phyloP scores from a whole-genome alignment of 257 asterid genomes.

The Solanum clarkiae region DNA sequence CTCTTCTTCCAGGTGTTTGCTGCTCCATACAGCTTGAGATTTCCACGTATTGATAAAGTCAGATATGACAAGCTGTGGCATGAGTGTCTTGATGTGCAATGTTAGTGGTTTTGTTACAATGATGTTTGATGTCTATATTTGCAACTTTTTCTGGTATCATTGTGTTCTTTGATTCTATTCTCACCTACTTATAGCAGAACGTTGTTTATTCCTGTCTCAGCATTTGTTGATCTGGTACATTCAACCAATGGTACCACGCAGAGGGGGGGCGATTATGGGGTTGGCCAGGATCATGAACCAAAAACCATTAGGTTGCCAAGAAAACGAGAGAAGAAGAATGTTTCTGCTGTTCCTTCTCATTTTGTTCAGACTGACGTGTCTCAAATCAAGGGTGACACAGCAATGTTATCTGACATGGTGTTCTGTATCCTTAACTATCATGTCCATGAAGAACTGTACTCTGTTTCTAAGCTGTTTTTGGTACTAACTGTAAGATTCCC shows the following conservation, averaged over 20 bases:
- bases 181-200: neutral
- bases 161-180: neutral
- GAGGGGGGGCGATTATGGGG: slow-evolving; percentile 24
- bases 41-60: slow-evolving; percentile 92
- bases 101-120: slow-evolving; percentile 36
- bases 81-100: slow-evolving; percentile 89
- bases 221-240: slow-evolving; percentile 84
- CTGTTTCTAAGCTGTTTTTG: neutral
- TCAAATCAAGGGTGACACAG: slow-evolving; percentile 66
- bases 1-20: slow-evolving; percentile 66
- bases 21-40: slow-evolving; percentile 95
- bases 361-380: slow-evolving; percentile 84
- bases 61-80: slow-evolving; percentile 98
- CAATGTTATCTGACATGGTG: slow-evolving; percentile 52
- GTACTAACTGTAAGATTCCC: neutral
- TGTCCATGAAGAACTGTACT: neutral
- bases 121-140: neutral
- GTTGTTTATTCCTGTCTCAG: slow-evolving; percentile 26
- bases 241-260: slow-evolving; percentile 90
- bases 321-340: slow-evolving; percentile 46
- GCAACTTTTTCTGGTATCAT: neutral
- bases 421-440: slow-evolving; percentile 62
- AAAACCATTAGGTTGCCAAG: slow-evolving; percentile 33
- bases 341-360: slow-evolving; percentile 78
- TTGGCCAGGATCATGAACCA: slow-evolving; percentile 38